A percentile compares a stretch with the other conserved stretches of the same genome.
phyloP scores from a whole-genome alignment of 345 rosid genomes.

The Arabis hirsuta region DNA sequence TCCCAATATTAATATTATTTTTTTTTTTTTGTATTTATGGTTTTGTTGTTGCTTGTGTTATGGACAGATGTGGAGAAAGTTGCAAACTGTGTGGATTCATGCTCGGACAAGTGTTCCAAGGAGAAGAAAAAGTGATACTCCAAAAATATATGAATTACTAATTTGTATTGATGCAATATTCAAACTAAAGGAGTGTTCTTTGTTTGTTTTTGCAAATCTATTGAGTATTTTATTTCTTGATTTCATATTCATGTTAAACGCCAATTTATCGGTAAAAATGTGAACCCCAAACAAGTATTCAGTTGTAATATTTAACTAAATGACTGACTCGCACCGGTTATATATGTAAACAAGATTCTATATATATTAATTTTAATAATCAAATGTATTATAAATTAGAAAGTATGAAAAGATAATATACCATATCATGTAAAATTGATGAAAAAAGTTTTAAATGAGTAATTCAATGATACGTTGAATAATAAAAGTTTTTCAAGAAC shows the following conservation, averaged over 20 bases:
- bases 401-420: no score
- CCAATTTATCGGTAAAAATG: neutral
- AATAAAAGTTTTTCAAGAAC: no score
- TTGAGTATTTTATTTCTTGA: neutral
- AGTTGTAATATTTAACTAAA: no score
- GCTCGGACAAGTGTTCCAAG: conserved; percentile 22
- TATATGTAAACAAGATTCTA: no score
- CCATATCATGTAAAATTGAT: no score
- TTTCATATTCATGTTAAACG: neutral
- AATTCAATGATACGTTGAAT: no score
- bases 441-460: no score
- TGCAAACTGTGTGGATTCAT: conserved; percentile 27
- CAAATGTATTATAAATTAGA: no score
- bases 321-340: no score
- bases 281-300: neutral
- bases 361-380: no score
- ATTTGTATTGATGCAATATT: conserved; percentile 9
- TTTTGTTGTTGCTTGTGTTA: neutral
- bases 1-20: no score
- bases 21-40: neutral
- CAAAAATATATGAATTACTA: neutral
- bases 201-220: neutral
- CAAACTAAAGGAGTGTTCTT: neutral
- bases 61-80: conserved; percentile 32
- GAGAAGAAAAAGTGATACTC: neutral